Evolutionary conservation across 805 yeast species (phyloP).

Genomic region (Saccharomyces jurei): DNA sequence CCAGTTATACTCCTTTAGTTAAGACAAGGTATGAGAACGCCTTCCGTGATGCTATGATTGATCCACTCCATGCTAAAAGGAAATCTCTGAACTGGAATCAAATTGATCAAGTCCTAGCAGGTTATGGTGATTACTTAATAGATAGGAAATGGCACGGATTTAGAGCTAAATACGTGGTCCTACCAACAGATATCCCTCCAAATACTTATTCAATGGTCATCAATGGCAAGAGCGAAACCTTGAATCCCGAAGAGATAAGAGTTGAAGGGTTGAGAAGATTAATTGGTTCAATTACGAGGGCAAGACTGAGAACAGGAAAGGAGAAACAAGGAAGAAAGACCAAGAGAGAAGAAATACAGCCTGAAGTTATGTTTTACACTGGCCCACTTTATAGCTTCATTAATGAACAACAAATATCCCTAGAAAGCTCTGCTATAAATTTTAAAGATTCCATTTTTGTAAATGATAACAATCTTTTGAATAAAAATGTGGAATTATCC

Average conservation of each 20-base stretch:
- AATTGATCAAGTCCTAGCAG: conserved; percentile 86
- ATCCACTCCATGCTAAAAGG: conserved; percentile 46
- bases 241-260: conserved; percentile 78
- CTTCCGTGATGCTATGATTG: conserved; percentile 51
- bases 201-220: conserved; percentile 32
- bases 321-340: conserved; percentile 30
- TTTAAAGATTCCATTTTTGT: conserved; percentile 32
- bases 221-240: conserved; percentile 46
- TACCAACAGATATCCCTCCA: conserved; percentile 70
- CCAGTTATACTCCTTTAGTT: conserved; percentile 46
- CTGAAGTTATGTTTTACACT: conserved; percentile 80
- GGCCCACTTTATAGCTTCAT: conserved; percentile 70
- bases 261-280: conserved; percentile 80
- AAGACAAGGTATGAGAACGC: conserved; percentile 71
- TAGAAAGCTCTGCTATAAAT: conserved; percentile 27
- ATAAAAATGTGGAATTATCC: conserved; percentile 40
- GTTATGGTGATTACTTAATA: conserved; percentile 63
- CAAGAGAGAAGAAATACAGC: conserved; percentile 43
- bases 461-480: conserved; percentile 32
- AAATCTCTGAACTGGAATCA: conserved; percentile 77
- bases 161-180: conserved; percentile 72
- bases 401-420: conserved; percentile 40
- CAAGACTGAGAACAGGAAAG: conserved; percentile 39
- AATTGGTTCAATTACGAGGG: conserved; percentile 53
- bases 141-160: conserved; percentile 49